A percentile compares a stretch with the other conserved stretches of the same genome.
These are phyloP conservation scores for Kregervanrija pseudodelftensis DNA, from an alignment of 805 yeast genomes.

Conservation along the genomic window DNA sequence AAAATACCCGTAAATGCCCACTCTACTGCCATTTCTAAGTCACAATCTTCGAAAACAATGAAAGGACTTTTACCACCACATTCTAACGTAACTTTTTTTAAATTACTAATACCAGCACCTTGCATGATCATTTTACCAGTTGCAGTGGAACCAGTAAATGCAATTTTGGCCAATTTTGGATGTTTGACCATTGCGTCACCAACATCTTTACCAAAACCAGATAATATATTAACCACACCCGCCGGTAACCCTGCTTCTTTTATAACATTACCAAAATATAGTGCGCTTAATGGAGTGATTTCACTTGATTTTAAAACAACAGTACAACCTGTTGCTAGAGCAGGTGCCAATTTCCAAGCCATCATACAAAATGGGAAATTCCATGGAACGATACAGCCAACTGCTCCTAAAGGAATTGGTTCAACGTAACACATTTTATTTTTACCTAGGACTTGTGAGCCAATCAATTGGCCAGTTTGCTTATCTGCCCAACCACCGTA, in stretches of 20 bases:
- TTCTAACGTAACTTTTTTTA: conserved; percentile 53
- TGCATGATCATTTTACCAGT: conserved; percentile 66
- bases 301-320: conserved; percentile 68
- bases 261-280: conserved; percentile 53
- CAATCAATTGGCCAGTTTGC: conserved; percentile 53
- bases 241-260: conserved; percentile 68
- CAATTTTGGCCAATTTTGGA: conserved; percentile 60
- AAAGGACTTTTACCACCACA: conserved; percentile 58
- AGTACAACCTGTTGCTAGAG: conserved; percentile 68
- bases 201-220: conserved; percentile 65
- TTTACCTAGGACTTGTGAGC: conserved; percentile 23
- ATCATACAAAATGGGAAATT: conserved; percentile 75
- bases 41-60: conserved; percentile 45
- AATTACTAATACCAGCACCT: conserved; percentile 49
- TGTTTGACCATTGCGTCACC: conserved; percentile 64
- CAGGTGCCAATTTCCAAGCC: conserved; percentile 75
- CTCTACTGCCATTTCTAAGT: conserved; percentile 43
- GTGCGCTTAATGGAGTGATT: conserved; percentile 66
- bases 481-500: conserved; percentile 80
- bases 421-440: conserved; percentile 46
- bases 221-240: conserved; percentile 67
- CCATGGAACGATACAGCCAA: conserved; percentile 82
- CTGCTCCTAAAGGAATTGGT: conserved; percentile 61
- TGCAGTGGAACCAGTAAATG: conserved; percentile 77
- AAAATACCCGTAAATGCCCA: conserved; percentile 43